A percentile compares a stretch with the other conserved stretches of the same genome.
These are phyloP conservation scores for Tuber calosporum DNA, from an alignment of 495 filamentous ascomycete species.

Conservation along the genomic window DNA sequence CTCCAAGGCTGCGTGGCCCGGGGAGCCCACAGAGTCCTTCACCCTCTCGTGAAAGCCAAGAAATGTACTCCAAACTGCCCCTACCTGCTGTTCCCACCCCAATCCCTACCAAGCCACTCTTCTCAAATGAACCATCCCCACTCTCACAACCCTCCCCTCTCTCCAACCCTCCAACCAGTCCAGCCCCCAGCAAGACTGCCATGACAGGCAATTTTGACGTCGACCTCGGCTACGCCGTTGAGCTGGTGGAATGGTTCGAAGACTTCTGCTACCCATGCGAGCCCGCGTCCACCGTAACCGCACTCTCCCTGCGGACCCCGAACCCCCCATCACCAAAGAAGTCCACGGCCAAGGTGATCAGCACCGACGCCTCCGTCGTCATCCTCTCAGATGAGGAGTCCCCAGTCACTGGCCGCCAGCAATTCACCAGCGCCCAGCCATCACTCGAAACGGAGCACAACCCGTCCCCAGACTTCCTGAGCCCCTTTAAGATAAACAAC, in stretches of 20 bases:
- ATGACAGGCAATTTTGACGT: conserved; percentile 8
- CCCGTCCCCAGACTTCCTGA: background rate
- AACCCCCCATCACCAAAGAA: background rate
- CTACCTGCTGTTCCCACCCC: conserved; percentile 19
- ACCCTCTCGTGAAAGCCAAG: conserved; percentile 13
- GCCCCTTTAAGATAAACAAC: background rate
- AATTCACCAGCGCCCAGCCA: background rate
- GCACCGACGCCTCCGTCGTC: background rate
- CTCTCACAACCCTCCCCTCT: background rate
- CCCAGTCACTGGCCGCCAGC: background rate
- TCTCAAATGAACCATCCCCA: background rate
- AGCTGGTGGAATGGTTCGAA: conserved; percentile 31
- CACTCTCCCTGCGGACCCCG: background rate
- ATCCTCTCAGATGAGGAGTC: background rate
- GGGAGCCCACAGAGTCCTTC: background rate
- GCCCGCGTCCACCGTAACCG: background rate
- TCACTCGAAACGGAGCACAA: background rate
- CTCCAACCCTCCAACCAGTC: background rate
- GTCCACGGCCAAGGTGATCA: background rate
- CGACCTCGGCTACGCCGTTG: conserved; percentile 18
- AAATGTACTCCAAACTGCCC: conserved; percentile 22
- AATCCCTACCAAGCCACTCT: background rate
- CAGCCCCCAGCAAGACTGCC: background rate
- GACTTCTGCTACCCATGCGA: conserved; percentile 16
- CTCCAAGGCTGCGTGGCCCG: background rate